phyloP scores from a whole-genome alignment of 495 filamentous ascomycete genomes.

The Halenospora varia region DNA sequence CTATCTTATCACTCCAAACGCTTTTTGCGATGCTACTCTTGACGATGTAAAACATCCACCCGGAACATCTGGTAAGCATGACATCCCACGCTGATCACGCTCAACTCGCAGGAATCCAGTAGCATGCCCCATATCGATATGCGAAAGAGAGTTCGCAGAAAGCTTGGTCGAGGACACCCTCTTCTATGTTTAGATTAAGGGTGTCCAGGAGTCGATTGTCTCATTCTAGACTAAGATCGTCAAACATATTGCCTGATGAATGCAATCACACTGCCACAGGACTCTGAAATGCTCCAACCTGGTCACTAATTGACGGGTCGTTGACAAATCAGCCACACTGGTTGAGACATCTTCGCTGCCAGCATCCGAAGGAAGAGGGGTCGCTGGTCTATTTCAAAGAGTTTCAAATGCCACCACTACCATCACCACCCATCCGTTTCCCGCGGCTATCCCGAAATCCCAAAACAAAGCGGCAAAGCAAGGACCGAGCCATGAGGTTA shows the following conservation, averaged over 20 bases:
- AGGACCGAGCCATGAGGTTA: neutral
- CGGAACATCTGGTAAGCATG: neutral
- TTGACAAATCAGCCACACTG: neutral
- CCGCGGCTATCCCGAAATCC: neutral
- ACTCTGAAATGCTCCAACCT: neutral
- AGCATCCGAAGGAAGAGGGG: neutral
- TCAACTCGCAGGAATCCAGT: neutral
- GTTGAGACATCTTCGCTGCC: neutral
- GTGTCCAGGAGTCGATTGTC: neutral
- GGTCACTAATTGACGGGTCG: neutral
- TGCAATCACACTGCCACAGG: neutral
- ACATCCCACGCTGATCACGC: conserved; percentile 1
- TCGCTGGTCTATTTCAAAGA: neutral
- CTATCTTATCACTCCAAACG: neutral
- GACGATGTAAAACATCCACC: neutral
- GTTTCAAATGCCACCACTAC: neutral
- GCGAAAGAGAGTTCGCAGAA: neutral
- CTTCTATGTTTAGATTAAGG: neutral
- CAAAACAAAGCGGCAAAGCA: neutral
- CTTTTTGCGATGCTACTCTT: neutral
- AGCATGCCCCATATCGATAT: neutral
- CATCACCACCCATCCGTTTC: neutral
- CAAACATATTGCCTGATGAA: neutral
- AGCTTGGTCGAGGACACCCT: neutral
- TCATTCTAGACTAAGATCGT: neutral